phyloP scores from a whole-genome alignment of 1,284 basidiomycete genomes.

The Entoloma clypeatum region DNA sequence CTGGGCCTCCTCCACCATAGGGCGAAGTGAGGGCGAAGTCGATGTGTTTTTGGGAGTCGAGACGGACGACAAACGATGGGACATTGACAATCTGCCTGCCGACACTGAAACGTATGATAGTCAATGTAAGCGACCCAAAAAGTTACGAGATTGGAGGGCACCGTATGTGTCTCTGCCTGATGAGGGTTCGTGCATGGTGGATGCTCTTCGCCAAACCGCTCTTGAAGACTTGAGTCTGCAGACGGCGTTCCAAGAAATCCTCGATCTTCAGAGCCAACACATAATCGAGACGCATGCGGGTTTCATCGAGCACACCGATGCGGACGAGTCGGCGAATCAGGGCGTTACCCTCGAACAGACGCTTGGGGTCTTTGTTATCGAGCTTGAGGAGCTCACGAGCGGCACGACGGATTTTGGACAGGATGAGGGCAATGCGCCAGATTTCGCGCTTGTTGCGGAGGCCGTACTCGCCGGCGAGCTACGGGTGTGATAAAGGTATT shows the following conservation, averaged over 20 bases:
- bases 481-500: constrained; percentile 10
- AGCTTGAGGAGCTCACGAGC: constrained; percentile 99
- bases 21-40: constrained; percentile 98
- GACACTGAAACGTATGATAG: constrained; percentile 55
- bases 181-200: constrained; percentile 98
- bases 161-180: constrained; percentile 96
- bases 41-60: constrained; percentile 98
- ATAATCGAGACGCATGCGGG: constrained; percentile 99
- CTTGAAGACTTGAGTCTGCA: constrained; percentile 99
- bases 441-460: constrained; percentile 99
- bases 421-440: constrained; percentile 97
- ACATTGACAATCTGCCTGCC: constrained; percentile 99
- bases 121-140: constrained; percentile 6
- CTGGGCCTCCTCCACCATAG: constrained; percentile 94
- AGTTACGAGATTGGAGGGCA: constrained; percentile 34
- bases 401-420: constrained; percentile 99
- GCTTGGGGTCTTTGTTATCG: constrained; percentile 99
- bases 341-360: constrained; percentile 99
- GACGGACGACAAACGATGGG: constrained; percentile 97
- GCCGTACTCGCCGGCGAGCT: constrained; percentile 99
- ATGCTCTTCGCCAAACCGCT: constrained; percentile 96
- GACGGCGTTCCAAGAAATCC: constrained; percentile 98
- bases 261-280: constrained; percentile 98
- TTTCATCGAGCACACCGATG: constrained; percentile 99
- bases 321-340: constrained; percentile 98